Percentiles rank a stretch among this genome's conserved stretches.
Evolutionary conservation across 2,329 filamentous ascomycete species (phyloP).

Genomic region (Fonsecaea erecta): DNA sequence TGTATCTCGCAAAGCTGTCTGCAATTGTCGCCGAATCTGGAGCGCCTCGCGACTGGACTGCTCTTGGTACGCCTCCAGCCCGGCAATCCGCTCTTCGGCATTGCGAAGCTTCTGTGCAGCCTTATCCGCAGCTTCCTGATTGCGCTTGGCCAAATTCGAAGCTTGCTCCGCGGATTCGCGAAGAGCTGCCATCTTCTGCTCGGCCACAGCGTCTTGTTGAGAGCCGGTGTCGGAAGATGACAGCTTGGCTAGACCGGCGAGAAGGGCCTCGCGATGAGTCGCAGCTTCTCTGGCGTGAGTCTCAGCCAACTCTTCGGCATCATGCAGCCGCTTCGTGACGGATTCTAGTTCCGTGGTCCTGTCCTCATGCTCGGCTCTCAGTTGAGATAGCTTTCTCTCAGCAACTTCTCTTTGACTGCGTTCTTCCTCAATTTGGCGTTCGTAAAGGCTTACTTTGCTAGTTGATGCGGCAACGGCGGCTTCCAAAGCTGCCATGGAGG

Average conservation of each 20-base stretch:
- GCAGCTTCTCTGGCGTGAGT: constrained; percentile 85
- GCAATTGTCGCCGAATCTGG: constrained; percentile 85
- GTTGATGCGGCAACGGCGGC: constrained; percentile 78
- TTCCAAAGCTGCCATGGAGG: constrained; percentile 74
- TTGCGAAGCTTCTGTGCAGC: constrained; percentile 87
- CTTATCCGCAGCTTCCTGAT: constrained; percentile 83
- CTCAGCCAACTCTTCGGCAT: constrained; percentile 86
- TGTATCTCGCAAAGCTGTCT: constrained; percentile 79
- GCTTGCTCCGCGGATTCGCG: constrained; percentile 80
- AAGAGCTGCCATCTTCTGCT: constrained; percentile 69
- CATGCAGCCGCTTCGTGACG: constrained; percentile 73
- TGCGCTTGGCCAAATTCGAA: constrained; percentile 80
- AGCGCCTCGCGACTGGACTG: constrained; percentile 94
- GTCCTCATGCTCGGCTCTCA: constrained; percentile 83
- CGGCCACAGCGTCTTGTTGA: constrained; percentile 54
- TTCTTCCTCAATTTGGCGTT: constrained; percentile 83
- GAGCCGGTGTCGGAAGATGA: constrained; percentile 50
- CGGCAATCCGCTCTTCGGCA: constrained; percentile 95
- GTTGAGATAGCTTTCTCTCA: constrained; percentile 74
- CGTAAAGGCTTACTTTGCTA: constrained; percentile 75
- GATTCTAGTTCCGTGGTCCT: constrained; percentile 76
- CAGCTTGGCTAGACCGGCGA: constrained; percentile 80
- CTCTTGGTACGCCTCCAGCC: constrained; percentile 95
- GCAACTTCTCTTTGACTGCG: constrained; percentile 73
- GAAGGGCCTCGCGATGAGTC: constrained; percentile 79